Evolutionary conservation across 2,329 filamentous ascomycete genomes (phyloP), one percentile per base, ranked within the genome.

Genomic region (Dendryphion nanum): DNA sequence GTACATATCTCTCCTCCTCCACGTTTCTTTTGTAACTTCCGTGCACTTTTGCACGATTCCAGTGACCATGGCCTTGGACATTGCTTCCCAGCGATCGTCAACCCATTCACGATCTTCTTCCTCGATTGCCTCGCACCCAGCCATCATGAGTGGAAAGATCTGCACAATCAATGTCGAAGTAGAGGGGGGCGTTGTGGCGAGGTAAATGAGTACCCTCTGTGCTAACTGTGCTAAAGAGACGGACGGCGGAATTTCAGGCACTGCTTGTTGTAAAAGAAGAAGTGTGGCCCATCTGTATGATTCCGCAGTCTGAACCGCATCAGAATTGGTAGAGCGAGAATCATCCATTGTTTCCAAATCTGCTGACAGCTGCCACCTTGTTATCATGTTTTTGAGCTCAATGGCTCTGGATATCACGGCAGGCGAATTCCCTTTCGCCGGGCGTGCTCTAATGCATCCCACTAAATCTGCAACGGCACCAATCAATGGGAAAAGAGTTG

Each of bases 111-210:
- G 67, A 52, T 84, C 79, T 50, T 84, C 81, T 17, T 70, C 67
- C 10, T 72, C 72, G 15, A 73, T 68, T 2, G 79, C 77, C 57
- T 85, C 82, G 48, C 79, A 81, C 2, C 81, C 81, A 1, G 82
- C 82, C 1, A 77, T 78, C 38, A 85, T 69, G 1, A 86, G 71
- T 0, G 82, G 82, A 47, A 81, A 85, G 42, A 84, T 83, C 30
- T 86, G 82, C 2, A 84, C 75, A 30, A 85, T 82, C n/a, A 79
- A 75, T 1, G 81, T 75, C 5, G 80, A 72, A 18, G 78, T 82
- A 7, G 69, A 74, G 1, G 77, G 61, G 0, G 82, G 81, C 1
- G 85, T 79, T 0, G 78, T 83, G 7, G 80, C 81, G 3, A 86
- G 67, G 33, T 77, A 73, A 12, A 76, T 69, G 34, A 86, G 61